Evolutionary conservation across 2,329 filamentous ascomycete species (phyloP).

Genomic region (Pyricularia grisea): DNA sequence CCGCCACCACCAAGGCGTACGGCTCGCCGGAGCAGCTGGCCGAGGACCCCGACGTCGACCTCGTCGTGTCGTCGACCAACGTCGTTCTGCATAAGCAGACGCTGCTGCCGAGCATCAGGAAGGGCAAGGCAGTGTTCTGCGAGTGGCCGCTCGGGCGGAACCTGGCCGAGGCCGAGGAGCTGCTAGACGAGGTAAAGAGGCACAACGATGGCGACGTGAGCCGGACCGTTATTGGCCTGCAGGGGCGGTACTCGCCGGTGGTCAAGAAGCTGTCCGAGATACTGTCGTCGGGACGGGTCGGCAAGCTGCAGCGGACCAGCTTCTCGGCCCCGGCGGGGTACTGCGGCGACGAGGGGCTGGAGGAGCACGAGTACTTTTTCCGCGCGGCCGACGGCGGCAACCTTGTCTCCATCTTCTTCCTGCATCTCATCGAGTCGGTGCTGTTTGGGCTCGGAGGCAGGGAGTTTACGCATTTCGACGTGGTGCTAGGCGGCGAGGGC

Average conservation of each 20-base stretch:
- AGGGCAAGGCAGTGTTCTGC: conserved; percentile 42
- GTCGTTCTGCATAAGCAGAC: conserved; percentile 42
- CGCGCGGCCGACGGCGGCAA: conserved; percentile 37
- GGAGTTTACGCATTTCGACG: conserved; percentile 21
- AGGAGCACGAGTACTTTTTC: conserved; percentile 36
- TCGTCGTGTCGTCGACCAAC: conserved; percentile 31
- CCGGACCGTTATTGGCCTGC: conserved; percentile 37
- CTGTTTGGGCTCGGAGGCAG: conserved; percentile 34
- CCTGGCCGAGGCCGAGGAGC: conserved; percentile 25
- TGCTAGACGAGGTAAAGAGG: conserved; percentile 22
- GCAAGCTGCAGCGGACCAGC: conserved; percentile 41
- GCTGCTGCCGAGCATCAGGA: conserved; percentile 33
- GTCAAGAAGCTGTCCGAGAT: conserved; percentile 33
- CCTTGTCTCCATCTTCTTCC: conserved; percentile 30
- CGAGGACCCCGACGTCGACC: conserved; percentile 37
- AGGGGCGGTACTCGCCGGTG: conserved; percentile 36
- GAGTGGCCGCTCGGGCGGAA: conserved; percentile 50
- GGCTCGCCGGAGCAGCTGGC: conserved; percentile 38
- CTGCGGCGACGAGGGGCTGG: conserved; percentile 20
- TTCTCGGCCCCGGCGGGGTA: conserved; percentile 27
- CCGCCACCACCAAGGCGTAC: conserved; percentile 33
- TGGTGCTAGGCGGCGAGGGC: conserved; percentile 33
- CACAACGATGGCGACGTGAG: conserved; percentile 19
- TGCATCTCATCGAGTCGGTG: conserved; percentile 35
- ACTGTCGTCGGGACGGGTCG: conserved; percentile 34